A percentile compares a stretch with the other conserved stretches of the same genome.
Evolutionary conservation across 2,329 filamentous ascomycete genomes (phyloP).

Genomic region (Talaromyces funiculosus): DNA sequence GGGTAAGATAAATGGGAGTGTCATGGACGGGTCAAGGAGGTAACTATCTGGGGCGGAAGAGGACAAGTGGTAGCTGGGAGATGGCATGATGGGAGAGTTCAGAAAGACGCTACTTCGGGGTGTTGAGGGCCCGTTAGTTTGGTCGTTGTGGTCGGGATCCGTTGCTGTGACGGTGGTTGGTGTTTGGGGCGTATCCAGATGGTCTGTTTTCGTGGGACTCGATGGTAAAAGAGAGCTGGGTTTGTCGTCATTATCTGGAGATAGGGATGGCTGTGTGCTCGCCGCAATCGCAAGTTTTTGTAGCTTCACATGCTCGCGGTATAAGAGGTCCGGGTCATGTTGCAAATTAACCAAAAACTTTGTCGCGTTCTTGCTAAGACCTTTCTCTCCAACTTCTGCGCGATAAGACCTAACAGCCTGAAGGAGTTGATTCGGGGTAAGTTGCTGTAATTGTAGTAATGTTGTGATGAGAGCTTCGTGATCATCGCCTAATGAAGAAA

Average conservation of each 20-base stretch:
- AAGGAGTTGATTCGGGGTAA: constrained; percentile 82
- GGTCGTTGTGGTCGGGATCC: neutral
- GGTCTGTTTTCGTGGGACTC: constrained; percentile 16
- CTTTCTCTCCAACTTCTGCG: constrained; percentile 91
- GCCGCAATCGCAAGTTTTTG: constrained; percentile 17
- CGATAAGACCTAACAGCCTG: constrained; percentile 91
- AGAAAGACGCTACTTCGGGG: constrained; percentile 10
- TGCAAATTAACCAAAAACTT: constrained; percentile 80
- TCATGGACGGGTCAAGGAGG: constrained; percentile 80
- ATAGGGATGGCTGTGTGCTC: neutral
- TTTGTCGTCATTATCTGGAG: neutral
- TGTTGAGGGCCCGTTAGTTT: constrained; percentile 4
- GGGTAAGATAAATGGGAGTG: constrained; percentile 90
- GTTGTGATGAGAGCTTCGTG: constrained; percentile 83
- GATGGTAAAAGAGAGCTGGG: neutral
- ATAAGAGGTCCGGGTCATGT: constrained; percentile 61
- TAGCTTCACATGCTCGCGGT: constrained; percentile 29
- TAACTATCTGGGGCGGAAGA: constrained; percentile 35
- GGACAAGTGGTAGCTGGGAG: neutral
- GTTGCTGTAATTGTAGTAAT: constrained; percentile 75
- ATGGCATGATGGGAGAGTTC: constrained; percentile 9
- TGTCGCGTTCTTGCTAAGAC: constrained; percentile 77
- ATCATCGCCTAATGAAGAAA: constrained; percentile 88
- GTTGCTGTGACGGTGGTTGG: neutral
- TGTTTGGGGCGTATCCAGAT: neutral